A percentile compares a stretch with the other conserved stretches of the same genome.
phyloP scores from a whole-genome alignment of 1,284 basidiomycete genomes.

The Heterobasidion irregulare region DNA sequence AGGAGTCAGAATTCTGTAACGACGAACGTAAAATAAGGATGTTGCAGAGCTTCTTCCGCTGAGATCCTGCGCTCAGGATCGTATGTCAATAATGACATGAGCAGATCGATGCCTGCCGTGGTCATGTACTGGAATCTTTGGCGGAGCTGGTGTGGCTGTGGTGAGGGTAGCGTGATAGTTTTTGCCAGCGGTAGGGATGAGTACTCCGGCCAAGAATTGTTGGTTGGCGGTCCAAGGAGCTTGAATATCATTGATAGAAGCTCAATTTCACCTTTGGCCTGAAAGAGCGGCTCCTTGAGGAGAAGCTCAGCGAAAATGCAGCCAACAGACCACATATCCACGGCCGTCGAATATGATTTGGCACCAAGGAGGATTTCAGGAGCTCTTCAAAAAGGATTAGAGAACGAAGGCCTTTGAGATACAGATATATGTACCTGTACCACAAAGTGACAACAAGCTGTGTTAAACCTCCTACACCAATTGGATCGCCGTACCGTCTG shows the following conservation, averaged over 20 bases:
- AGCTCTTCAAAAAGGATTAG: slow-evolving; percentile 43
- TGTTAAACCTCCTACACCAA: slow-evolving; percentile 89
- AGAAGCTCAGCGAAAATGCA: slow-evolving; percentile 98
- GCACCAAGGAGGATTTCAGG: slow-evolving; percentile 94
- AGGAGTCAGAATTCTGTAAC: background rate
- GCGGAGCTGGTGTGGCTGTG: slow-evolving; percentile 65
- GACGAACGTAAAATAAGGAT: slow-evolving; percentile 86
- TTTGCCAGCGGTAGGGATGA: slow-evolving; percentile 72
- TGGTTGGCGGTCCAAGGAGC: slow-evolving; percentile 84
- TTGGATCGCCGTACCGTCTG: slow-evolving; percentile 89
- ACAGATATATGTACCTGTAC: slow-evolving; percentile 68
- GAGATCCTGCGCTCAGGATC: slow-evolving; percentile 81
- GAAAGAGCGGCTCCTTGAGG: slow-evolving; percentile 89
- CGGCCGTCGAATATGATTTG: slow-evolving; percentile 88
- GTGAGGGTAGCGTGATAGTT: slow-evolving; percentile 69
- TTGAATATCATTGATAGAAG: slow-evolving; percentile 91
- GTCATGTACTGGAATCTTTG: slow-evolving; percentile 79
- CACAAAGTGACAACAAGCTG: slow-evolving; percentile 97
- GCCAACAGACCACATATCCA: slow-evolving; percentile 99
- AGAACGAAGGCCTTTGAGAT: slow-evolving; percentile 9
- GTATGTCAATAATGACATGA: slow-evolving; percentile 80
- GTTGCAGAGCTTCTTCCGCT: slow-evolving; percentile 83
- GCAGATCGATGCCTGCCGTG: slow-evolving; percentile 77
- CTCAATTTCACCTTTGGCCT: slow-evolving; percentile 93
- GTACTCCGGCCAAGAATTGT: slow-evolving; percentile 83